Base-by-base conservation (phyloP, 202 grass and related monocot species). In the Schoenoplectus tabernaemontani region DNA sequence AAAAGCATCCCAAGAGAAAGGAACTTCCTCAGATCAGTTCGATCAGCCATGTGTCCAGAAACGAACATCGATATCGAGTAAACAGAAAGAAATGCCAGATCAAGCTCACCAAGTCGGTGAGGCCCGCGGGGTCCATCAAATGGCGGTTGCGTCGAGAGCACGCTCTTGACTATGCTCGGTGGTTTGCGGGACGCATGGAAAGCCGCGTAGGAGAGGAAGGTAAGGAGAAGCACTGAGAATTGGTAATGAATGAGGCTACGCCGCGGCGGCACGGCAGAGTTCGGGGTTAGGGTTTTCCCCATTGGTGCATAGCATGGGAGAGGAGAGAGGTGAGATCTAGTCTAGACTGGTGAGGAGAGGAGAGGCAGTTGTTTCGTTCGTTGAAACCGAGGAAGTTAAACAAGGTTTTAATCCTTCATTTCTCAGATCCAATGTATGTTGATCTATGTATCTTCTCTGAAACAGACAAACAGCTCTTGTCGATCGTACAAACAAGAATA, bases 161-260 rank as follows among this genome's bases (percentile, higher is more conserved):
- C 87, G 48, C 72, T 90, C 85, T 93, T 93, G 80, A 97, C 94
- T 89, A 97, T 97, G 94, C 89, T 93, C 0, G 94, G 94, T 54
- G 94, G 94, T 71, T 97, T 97, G 66, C 94, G 94, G 19, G 94
- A 97, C 66, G 91, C 94, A 84, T 97, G 94, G 85, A 97, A 97
- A 64, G 94, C 81, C 5, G 91, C 86, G 82, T 93, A 93, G 1
- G 94, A 85, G 13, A 86, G 78, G 72, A 93, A 97, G 72, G 91
- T 97, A 70, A 97, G 87, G 44, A 78, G 83, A 38, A 97, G 89
- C 79, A 64, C 82, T 13, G 73, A 74, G 77, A 84, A 87, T 84
- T 92, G 87, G 66, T 82, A 81, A 59, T 57, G 68, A 32, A 88
- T 69, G 34, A 97, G 77, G 16, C 8, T 80, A 9, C 84, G 76